A percentile compares a stretch with the other conserved stretches of the same genome.
Evolutionary conservation across 805 yeast species (phyloP).

Genomic region (Pichia rugopelliculosa): DNA sequence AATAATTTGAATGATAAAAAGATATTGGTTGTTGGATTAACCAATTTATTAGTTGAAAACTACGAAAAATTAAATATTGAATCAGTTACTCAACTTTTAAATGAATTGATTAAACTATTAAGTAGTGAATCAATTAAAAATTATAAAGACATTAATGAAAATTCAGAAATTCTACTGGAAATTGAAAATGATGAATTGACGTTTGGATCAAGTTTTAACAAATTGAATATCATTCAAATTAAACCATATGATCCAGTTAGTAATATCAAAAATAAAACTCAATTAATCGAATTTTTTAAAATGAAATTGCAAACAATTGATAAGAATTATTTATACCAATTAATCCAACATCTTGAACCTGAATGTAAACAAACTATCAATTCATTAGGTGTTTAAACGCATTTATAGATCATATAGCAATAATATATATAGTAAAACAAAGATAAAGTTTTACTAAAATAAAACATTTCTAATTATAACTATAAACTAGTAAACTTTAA

Average conservation of each 20-base stretch:
- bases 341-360: conserved; percentile 4
- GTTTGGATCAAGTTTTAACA: conserved; percentile 83
- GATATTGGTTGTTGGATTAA: conserved; percentile 41
- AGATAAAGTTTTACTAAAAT: background rate
- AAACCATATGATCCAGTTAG: conserved; percentile 68
- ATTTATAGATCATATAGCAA: no score
- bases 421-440: background rate
- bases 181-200: conserved; percentile 50
- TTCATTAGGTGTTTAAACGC: conserved; percentile 2
- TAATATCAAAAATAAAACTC: conserved; percentile 30
- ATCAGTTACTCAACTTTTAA: conserved; percentile 36
- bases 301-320: conserved; percentile 10
- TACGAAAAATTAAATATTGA: conserved; percentile 32
- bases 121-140: conserved; percentile 30
- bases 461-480: background rate
- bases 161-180: conserved; percentile 48
- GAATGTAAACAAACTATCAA: conserved; percentile 3
- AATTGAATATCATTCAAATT: conserved; percentile 53
- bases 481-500: background rate
- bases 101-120: conserved; percentile 32
- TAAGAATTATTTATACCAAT: background rate
- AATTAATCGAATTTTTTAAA: conserved; percentile 30
- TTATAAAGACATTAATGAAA: conserved; percentile 29
- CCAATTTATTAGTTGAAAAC: conserved; percentile 36
- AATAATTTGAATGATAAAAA: conserved; percentile 38